Percentiles rank a stretch among this genome's conserved stretches.
phyloP scores from a whole-genome alignment of 768 basidiomycete genomes.

The Leucocoprinus sp. region DNA sequence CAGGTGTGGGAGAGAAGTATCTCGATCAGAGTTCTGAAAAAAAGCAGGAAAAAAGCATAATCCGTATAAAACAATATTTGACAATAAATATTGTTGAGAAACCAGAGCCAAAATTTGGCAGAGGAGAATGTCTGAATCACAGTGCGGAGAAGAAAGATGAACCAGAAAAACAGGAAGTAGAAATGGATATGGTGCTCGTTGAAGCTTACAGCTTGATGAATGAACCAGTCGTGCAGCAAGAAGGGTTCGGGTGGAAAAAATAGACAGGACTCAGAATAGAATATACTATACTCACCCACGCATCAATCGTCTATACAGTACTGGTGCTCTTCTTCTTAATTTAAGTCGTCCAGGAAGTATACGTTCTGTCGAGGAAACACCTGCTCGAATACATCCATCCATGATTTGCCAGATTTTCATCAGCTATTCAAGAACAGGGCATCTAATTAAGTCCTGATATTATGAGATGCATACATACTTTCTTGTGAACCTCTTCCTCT shows the following conservation, averaged over 20 bases:
- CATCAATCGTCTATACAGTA: conserved; percentile 86
- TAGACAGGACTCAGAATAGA: conserved; percentile 1
- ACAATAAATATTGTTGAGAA: too few relatives aligned
- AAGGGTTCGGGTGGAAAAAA: conserved; percentile 3
- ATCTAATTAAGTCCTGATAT: neutral
- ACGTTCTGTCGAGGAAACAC: conserved; percentile 71
- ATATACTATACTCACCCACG: conserved; percentile 48
- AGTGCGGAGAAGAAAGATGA: neutral
- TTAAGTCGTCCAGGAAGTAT: conserved; percentile 83
- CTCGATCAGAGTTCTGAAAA: too few relatives aligned
- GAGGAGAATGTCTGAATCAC: neutral
- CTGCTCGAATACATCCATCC: conserved; percentile 84
- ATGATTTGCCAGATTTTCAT: conserved; percentile 84
- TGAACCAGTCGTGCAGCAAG: neutral
- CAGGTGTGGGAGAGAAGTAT: too few relatives aligned
- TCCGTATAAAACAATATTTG: too few relatives aligned
- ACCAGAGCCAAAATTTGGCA: neutral
- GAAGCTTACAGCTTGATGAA: too few relatives aligned
- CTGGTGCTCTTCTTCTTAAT: conserved; percentile 77
- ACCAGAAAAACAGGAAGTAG: too few relatives aligned
- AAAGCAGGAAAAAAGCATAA: too few relatives aligned
- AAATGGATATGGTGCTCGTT: too few relatives aligned
- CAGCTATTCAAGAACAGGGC: conserved; percentile 26
- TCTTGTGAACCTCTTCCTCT: conserved; percentile 65
- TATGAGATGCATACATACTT: conserved; percentile 42